Conservation (phyloP, 805 yeast species). For the Spathaspora boniae region DNA sequence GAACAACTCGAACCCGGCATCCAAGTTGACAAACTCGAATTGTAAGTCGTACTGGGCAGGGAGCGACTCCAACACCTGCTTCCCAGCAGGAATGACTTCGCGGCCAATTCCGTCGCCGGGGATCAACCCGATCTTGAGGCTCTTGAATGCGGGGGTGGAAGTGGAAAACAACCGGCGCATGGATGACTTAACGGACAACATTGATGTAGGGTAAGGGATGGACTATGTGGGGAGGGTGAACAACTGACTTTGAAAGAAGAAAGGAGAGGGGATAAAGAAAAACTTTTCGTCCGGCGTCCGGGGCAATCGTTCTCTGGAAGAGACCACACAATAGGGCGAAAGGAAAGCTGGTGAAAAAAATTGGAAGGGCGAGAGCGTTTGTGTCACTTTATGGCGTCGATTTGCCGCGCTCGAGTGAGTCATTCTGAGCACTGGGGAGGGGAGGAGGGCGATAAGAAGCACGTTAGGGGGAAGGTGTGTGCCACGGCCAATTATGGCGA, state of each 20-base stretch:
- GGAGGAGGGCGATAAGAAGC: slow-evolving; percentile 8
- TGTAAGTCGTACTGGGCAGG: slow-evolving; percentile 71
- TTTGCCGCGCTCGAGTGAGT: slow-evolving; percentile 1
- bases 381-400: no score
- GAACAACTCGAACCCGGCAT: slow-evolving; percentile 94
- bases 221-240: slow-evolving; percentile 4
- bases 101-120: slow-evolving; percentile 99
- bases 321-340: not conserved
- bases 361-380: no score
- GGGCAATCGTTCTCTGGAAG: not conserved
- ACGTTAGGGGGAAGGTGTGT: no score
- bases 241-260: not conserved
- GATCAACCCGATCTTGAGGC: slow-evolving; percentile 59
- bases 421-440: not conserved
- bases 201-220: slow-evolving; percentile 6
- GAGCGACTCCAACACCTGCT: slow-evolving; percentile 76
- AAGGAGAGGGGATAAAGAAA: not conserved
- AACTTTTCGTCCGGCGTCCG: not conserved
- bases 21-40: slow-evolving; percentile 82
- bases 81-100: slow-evolving; percentile 97
- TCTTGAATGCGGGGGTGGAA: slow-evolving; percentile 27
- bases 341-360: no score
- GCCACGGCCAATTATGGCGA: no score
- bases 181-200: slow-evolving; percentile 20
- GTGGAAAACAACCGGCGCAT: slow-evolving; percentile 31